Conservation (phyloP, 805 yeast species). For the Metschnikowia drakensbergensis region DNA sequence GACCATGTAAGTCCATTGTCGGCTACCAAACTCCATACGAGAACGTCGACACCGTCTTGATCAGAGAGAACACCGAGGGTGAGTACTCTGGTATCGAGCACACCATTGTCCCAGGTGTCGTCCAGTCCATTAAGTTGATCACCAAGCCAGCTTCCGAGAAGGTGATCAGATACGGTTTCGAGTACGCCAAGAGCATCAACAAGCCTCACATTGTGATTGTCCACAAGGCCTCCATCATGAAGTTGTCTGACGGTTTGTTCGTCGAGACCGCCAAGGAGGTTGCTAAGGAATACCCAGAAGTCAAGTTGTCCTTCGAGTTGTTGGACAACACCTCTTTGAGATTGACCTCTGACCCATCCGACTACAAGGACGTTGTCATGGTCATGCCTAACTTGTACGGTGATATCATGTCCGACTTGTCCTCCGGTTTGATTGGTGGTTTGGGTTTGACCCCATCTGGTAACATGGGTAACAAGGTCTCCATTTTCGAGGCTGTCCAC, state of each 20-base stretch:
- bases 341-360: conserved; percentile 83
- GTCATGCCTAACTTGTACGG: conserved; percentile 99
- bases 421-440: conserved; percentile 98
- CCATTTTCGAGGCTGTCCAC: conserved; percentile 98
- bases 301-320: conserved; percentile 77
- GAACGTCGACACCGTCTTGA: conserved; percentile 89
- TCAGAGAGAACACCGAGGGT: conserved; percentile 99
- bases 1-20: conserved; percentile 91
- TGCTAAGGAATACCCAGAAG: conserved; percentile 88
- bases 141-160: conserved; percentile 95
- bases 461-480: conserved; percentile 97
- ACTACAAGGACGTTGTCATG: conserved; percentile 84
- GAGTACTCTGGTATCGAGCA: conserved; percentile 99
- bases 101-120: conserved; percentile 96
- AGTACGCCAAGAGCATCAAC: conserved; percentile 85
- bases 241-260: conserved; percentile 95
- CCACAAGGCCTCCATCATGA: conserved; percentile 98
- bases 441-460: conserved; percentile 98
- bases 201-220: conserved; percentile 90
- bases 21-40: conserved; percentile 91
- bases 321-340: conserved; percentile 94
- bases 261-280: conserved; percentile 87
- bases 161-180: conserved; percentile 94
- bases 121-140: conserved; percentile 95
- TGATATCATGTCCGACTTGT: conserved; percentile 96